Base-by-base conservation (phyloP, 202 grass and related monocot genomes). In the Panicum virgatum region DNA sequence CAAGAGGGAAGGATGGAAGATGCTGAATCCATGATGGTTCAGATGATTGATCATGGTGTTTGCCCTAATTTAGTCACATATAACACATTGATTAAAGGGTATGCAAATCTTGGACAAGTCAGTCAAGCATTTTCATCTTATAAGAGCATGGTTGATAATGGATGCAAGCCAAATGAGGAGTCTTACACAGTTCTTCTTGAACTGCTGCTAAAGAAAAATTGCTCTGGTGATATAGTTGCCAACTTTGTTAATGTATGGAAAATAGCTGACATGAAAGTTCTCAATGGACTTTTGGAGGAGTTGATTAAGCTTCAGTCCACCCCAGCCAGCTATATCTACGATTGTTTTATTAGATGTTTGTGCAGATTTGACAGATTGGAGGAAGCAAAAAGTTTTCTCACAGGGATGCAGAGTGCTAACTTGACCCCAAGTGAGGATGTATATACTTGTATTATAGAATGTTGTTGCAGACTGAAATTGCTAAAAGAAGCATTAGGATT, bases 11-110 rank as follows among this genome's bases (percentile, higher is more conserved):
- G 87, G 78, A 86, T 94, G 82, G 85, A 94, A 76, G 91, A 90
- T 79, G 94, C 94, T 71, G 87, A 94, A 84, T 84, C 53, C 62
- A 83, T 87, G 72, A 81, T 94, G 43, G 34, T 47, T 79, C 48
- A 89, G 78, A 94, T 97, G 94, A 77, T 77, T 22, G 76, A 83
- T 83, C 65, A 59, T 66, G 86, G 92, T 23, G 42, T 94, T 92
- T 78, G 13, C 66, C 94, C 94, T 80, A 97, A 88, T 73, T 54
- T 85, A 51, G 80, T 91, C 30, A 97, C 94, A 3, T 97, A 94
- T 77, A 94, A 94, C 69, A 92, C 90, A 63, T 82, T 94, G 81
- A 89, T 97, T 53, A 83, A 76, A 68, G 94, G 94, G 4, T 97
- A 94, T 48, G 86, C 82, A 71, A 83, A 82, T 85, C 74, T 88